These are phyloP conservation scores for Nicotiana benthamiana DNA, from an alignment of 257 asterid species.

Conservation along the genomic window DNA sequence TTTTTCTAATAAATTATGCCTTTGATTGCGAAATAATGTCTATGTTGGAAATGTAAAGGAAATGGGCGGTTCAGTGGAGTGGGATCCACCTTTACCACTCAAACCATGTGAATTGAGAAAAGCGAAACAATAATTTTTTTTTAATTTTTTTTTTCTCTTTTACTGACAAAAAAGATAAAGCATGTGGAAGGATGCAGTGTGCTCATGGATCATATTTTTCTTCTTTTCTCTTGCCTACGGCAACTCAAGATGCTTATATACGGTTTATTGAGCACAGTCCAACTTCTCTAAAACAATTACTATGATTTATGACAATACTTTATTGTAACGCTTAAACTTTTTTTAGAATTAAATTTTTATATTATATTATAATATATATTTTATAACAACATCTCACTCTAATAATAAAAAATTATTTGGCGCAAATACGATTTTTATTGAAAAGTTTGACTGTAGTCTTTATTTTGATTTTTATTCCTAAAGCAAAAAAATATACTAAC, in stretches of 20 bases:
- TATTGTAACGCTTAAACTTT: no score
- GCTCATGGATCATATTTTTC: not conserved
- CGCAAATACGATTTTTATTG: no score
- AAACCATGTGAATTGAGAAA: not conserved
- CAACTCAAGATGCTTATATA: conserved; percentile 10
- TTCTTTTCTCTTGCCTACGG: conserved; percentile 7
- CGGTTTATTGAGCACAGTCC: not conserved
- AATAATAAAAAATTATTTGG: no score
- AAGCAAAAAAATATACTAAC: not conserved
- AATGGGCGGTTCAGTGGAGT: not conserved
- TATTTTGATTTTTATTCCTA: not conserved
- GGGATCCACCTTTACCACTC: conserved; percentile 21
- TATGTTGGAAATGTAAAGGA: not conserved
- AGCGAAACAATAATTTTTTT: not conserved
- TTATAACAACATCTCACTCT: no score
- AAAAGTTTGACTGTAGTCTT: not conserved
- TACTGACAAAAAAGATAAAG: not conserved
- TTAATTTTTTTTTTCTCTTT: not conserved
- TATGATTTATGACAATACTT: no score
- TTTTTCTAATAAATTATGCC: not conserved
- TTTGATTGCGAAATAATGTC: not conserved
- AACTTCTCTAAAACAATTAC: no score
- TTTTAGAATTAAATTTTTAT: no score
- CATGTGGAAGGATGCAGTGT: conserved; percentile 11
- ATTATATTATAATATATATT: no score